Conservation (phyloP, 192 early-diverging fungal species). For the Dimargaris xerosporica region DNA sequence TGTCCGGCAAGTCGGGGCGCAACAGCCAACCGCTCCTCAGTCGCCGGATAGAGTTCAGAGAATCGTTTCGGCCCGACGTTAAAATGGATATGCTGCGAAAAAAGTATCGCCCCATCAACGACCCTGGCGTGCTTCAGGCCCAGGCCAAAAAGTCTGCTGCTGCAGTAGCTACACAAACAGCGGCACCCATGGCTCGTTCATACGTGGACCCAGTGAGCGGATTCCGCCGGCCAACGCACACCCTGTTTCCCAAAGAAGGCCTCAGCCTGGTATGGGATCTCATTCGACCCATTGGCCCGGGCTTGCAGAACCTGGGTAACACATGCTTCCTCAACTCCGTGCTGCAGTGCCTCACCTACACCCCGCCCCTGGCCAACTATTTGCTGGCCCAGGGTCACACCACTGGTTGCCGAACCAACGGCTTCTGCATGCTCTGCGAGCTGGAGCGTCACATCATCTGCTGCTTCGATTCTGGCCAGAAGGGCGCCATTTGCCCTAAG, state of each 20-base stretch:
- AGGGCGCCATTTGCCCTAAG: conserved; percentile 42
- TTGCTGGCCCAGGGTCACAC: conserved; percentile 43
- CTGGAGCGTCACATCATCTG: conserved; percentile 49
- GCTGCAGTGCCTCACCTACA: conserved; percentile 62
- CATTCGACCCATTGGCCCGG: conserved; percentile 43
- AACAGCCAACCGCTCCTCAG: conserved; percentile 25
- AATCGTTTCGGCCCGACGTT: conserved; percentile 35
- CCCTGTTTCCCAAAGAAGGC: conserved; percentile 40
- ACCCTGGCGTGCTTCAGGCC: neutral
- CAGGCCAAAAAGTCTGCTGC: neutral
- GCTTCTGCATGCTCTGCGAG: conserved; percentile 59
- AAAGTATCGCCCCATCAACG: conserved; percentile 49
- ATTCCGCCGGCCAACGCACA: conserved; percentile 37
- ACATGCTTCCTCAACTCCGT: conserved; percentile 73
- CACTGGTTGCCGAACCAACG: conserved; percentile 35
- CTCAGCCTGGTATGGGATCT: conserved; percentile 37
- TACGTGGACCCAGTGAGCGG: conserved; percentile 39
- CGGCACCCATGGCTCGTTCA: neutral
- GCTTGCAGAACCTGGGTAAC: conserved; percentile 55
- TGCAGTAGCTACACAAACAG: neutral
- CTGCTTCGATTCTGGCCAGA: conserved; percentile 22
- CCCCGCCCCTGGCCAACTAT: conserved; percentile 53
- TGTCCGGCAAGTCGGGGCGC: conserved; percentile 23
- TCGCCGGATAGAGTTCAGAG: conserved; percentile 45
- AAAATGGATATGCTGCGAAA: conserved; percentile 44